Evolutionary conservation across 2,329 filamentous ascomycete species (phyloP), one percentile per base, ranked within the genome.

Genomic region (Botrytis medusae): DNA sequence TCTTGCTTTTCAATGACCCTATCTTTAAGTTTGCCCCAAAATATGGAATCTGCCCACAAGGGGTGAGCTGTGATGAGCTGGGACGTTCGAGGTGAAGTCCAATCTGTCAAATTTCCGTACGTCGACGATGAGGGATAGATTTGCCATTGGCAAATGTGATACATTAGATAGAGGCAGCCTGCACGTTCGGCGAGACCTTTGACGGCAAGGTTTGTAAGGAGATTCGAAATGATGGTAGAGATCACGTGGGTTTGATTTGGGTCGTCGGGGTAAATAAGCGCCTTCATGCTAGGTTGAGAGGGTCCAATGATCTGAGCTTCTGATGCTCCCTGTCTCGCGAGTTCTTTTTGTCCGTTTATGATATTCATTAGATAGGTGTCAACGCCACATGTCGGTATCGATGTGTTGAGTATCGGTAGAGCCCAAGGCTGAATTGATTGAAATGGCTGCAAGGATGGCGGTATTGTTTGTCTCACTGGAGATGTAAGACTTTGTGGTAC

Each of bases 301-400:
- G 82, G 80, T 6, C 82, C 81, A 34, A 81, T 78, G 9, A 83
- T 78, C 48, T 79, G 76, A 63, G 32, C 54, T 77, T 78, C 29
- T 77, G 78, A 48, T 77, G 77, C 74, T 75, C 77, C 68, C 77
- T 69, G 73, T 57, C 77, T 75, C n/a, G 80, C 78, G 63, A 82
- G 79, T 65, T 78, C 79, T 60, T 80, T 82, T 73, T 82, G 82
- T 72, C 82, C 78, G 62, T 82, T 80, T 25, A 84, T 74, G 62
- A 84, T 81, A 65, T 81, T 79, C 48, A 80, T 76, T n/a, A 83
- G 72, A 51, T 83, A 78, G 57, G 79, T 78, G 69, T 84, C 82
- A 37, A 82, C 77, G 63, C 80, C 81, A 68, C 79, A 81, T 40
- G 78, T 79, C 46, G 81, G 77, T 60, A 77, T 74, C 10, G 78